Evolutionary conservation across 495 filamentous ascomycete genomes (phyloP), one percentile per base, ranked within the genome.

Genomic region (Entonaema liquescens): DNA sequence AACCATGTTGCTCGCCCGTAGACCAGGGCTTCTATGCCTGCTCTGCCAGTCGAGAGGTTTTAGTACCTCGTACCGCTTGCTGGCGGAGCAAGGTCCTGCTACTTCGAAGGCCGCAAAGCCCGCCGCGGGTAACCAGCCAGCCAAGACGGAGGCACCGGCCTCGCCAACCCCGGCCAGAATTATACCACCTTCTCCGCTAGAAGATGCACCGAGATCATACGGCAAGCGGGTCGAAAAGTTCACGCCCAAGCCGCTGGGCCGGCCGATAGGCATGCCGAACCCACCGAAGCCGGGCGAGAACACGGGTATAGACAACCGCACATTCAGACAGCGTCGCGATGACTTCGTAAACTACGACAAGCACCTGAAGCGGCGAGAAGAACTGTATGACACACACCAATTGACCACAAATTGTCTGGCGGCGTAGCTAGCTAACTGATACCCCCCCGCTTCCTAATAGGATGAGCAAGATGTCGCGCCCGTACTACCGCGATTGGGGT

Each of bases 401-500:
- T 38, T 55, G n/a, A 28, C n/a, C 28, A 21, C 33, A 6, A 5
- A 47, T 4, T 6, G 31, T 31, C 64, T 3, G 15, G 38, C 9
- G 28, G 28, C 11, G 47, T 33, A 55, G 57, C 47, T 52, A 62
- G 59, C 67, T 69, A 53, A 72, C 54, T 23, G 38, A 19, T 53
- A 5, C 33, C 31, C 25, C 47, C 65, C 28, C 28, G 26, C 50
- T 5, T 25, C 42, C 33, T 40, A 15, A 58, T 70, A 87, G 85
- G 44, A 86, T 83, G 61, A 77, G 79, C 29, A 82, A 88, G 79
- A 86, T 95, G 69, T 79, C 87, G 12, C 92, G 90, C 65, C 92
- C 93, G 25, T 98, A 98, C 78, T 98, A 97, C 85, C 89, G 92
- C 73, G 94, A 98, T 86, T 96, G 92, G 90, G 85, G 85, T 58